Conservation (phyloP, 2,329 filamentous ascomycete genomes). For the Colletotrichum incanum region DNA sequence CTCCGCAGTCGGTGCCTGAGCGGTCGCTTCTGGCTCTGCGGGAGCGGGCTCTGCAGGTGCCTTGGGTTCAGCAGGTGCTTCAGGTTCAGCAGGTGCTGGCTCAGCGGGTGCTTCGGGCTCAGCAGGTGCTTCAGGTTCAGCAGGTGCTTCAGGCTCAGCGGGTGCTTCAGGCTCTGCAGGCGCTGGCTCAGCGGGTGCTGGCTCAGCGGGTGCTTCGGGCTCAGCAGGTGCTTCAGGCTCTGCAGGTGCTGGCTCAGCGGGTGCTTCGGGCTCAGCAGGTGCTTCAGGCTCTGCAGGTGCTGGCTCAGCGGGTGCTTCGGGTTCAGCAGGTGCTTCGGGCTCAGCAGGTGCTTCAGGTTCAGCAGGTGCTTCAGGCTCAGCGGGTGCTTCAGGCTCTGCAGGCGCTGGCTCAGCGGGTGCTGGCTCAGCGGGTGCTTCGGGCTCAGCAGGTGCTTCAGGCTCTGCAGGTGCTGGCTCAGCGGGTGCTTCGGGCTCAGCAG, state of each 20-base stretch:
- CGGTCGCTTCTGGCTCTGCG: neutral
- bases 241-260: neutral
- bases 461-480: neutral
- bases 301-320: neutral
- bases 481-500: conserved; percentile 12
- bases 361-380: neutral
- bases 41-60: neutral
- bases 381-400: no score
- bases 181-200: conserved; percentile 4
- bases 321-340: neutral
- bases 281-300: neutral
- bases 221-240: neutral
- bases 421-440: conserved; percentile 3
- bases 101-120: neutral
- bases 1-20: conserved; percentile 16
- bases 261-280: neutral
- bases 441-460: neutral
- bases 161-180: neutral
- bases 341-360: neutral
- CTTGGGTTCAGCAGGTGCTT: neutral
- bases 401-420: neutral
- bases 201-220: neutral
- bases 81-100: neutral
- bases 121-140: no score
- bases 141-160: neutral